Base-by-base conservation (phyloP, 345 rosid genomes). In the Sapria himalayana region DNA sequence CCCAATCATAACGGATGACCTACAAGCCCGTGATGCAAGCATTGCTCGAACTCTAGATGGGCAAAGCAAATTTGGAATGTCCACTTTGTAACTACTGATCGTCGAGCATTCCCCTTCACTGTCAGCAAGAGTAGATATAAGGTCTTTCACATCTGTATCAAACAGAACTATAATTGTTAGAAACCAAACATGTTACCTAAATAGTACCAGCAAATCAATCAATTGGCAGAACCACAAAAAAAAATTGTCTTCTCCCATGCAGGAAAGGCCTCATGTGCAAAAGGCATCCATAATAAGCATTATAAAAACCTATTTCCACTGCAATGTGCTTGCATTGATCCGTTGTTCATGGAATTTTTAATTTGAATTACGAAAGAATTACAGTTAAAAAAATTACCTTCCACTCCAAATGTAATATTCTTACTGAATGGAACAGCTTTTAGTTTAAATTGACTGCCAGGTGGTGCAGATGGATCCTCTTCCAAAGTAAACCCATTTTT, bases 1-100 rank as follows among this genome's bases (percentile, higher is more conserved):
- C 38, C 95, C 98, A 16, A 89, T 67, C 95, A 55, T 74, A 36
- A 89, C 57, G 3, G 95, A 89, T 16, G 93, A 79, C 59, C 73
- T 67, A 61, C 98, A 89, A 6, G 95, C 98, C 22, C 93, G 78
- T 2, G 82, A 76, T 19, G 98, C 98, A 45, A 79, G 54, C 93
- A 89, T 82, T 22, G 81, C 69, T 31, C 81, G 93, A 29, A 89
- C 98, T 71, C 93, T 61, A 19, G 92, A 41, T 34, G 98, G 95
- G 63, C 95, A 89, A 22, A 82, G 62, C 19, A 95, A 89, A 53
- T 66, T 76, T 11, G 60, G 37, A 34, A 80, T 67, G 61, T 74
- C 86, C 55, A 43, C 58, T 66, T 48, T 82, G 72, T 82, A 89
- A 57, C 81, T 70, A 54, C 93, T 62, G 15, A 73, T 61, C 14